Base-by-base conservation (phyloP, 768 basidiomycete species). In the Hygrocybe coccinea region DNA sequence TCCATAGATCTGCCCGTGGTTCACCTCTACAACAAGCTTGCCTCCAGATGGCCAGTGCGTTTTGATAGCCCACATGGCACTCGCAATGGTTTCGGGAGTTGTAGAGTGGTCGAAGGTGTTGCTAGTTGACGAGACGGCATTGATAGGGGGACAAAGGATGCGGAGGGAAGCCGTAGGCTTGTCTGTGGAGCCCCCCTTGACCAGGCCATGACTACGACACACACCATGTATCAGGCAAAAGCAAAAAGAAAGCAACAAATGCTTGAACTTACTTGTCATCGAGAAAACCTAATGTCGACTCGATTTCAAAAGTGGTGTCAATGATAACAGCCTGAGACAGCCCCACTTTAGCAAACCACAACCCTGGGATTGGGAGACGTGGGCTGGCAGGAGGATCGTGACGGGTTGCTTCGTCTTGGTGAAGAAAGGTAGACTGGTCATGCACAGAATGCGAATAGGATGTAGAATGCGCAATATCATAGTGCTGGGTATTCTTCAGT, bases 311-410 rank as follows among this genome's bases (percentile, higher is more conserved):
- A 5, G 36, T 34, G 29, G 55, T 22, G 9, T 44, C 43, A 5
- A 58, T 29, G 34, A 58, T 58, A 17, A 36, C 49, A 15, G 55
- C 19, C 15, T 48, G 10, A 37, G 38, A 14, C n/a, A 56, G 43
- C 2, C 59, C 59, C 9, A 44, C 25, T 56, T 51, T 55, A 17
- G 33, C 56, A 15, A 50, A 57, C 59, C 56, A 60, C 6, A 60
- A 21, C 2, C 56, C 54, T 3, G 59, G 59, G 19, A 60, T 34
- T 9, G 56, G 48, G 44, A 12, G 34, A 6, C 25, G 36, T 10
- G 24, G 24, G 15, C 21, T 25, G 5, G 36, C 21, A 35, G 36
- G 54, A 17, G 25, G 12, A 34, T 29, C 33, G 33, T 25, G 24
- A 24, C 19, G 48, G 35, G 29, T 2, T 14, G 11, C 24, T 11